Percentiles rank a stretch among this genome's conserved stretches.
phyloP scores from a whole-genome alignment of 768 basidiomycete genomes.

The Lepiota brunneoincarnata region DNA sequence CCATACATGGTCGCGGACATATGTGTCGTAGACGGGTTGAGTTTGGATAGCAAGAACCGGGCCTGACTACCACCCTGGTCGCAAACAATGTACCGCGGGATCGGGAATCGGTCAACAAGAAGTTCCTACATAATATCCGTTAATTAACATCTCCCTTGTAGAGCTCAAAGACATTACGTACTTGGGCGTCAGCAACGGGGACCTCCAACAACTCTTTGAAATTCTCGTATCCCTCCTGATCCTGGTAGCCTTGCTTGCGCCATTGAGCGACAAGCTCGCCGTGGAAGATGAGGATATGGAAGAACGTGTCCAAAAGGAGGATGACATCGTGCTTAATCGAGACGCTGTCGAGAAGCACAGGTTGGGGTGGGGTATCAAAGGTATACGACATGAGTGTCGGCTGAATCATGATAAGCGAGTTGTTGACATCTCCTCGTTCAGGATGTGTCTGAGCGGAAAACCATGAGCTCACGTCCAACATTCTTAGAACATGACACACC shows the following conservation, averaged over 20 bases:
- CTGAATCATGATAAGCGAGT: slow-evolving; percentile 99
- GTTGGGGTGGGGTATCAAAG: slow-evolving; percentile 87
- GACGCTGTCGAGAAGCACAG: slow-evolving; percentile 94
- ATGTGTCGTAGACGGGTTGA: slow-evolving; percentile 98
- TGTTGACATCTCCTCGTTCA: slow-evolving; percentile 99
- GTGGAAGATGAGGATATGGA: slow-evolving; percentile 99
- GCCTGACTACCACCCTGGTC: slow-evolving; percentile 98
- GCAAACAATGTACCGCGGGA: slow-evolving; percentile 96
- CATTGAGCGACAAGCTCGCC: slow-evolving; percentile 96
- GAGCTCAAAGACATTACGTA: slow-evolving; percentile 24
- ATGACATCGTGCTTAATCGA: slow-evolving; percentile 98
- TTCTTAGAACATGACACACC: slow-evolving; percentile 44
- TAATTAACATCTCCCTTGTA: background rate
- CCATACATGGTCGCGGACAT: slow-evolving; percentile 93
- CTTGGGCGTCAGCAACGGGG: slow-evolving; percentile 88
- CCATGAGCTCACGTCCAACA: slow-evolving; percentile 6
- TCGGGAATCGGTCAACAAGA: slow-evolving; percentile 92
- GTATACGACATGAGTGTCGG: slow-evolving; percentile 99
- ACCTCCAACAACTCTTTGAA: slow-evolving; percentile 90
- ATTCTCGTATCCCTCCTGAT: slow-evolving; percentile 98
- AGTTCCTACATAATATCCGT: slow-evolving; percentile 59
- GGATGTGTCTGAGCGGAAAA: slow-evolving; percentile 62
- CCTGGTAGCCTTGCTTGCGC: slow-evolving; percentile 98
- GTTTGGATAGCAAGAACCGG: slow-evolving; percentile 93
- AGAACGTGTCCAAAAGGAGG: slow-evolving; percentile 96